Evolutionary conservation across 2,329 filamentous ascomycete species (phyloP).

Genomic region (Pseudogymnoascus sp.): DNA sequence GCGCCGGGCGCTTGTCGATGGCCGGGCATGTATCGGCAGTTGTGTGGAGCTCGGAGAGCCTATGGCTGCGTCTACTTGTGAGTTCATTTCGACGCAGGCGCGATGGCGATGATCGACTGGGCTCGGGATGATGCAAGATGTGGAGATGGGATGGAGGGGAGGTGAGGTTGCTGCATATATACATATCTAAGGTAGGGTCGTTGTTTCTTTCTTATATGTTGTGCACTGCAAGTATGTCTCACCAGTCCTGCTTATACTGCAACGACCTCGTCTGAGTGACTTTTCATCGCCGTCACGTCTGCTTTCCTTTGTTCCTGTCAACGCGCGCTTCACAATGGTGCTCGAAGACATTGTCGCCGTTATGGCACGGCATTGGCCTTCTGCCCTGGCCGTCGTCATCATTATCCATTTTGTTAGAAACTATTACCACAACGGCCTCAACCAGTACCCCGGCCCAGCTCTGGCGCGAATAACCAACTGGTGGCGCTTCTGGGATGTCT

Average conservation of each 20-base stretch:
- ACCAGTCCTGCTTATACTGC: background rate
- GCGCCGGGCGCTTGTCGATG: background rate
- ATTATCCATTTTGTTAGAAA: slow-evolving; percentile 41
- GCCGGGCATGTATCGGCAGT: background rate
- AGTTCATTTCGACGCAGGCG: background rate
- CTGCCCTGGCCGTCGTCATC: slow-evolving; percentile 29
- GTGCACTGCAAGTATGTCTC: background rate
- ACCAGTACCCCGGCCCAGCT: slow-evolving; percentile 65
- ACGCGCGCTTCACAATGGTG: slow-evolving; percentile 15
- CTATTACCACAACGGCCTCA: slow-evolving; percentile 50
- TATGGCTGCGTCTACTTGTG: background rate
- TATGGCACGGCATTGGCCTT: slow-evolving; percentile 36
- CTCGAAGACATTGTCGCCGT: slow-evolving; percentile 16
- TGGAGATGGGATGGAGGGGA: background rate
- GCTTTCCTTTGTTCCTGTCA: background rate
- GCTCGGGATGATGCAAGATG: background rate
- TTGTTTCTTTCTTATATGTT: background rate
- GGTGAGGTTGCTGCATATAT: background rate
- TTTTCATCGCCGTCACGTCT: background rate
- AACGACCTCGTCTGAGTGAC: background rate
- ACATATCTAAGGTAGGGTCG: background rate
- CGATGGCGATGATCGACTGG: background rate
- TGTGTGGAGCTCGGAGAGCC: background rate
- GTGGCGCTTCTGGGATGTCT: slow-evolving; percentile 69
- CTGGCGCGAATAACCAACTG: slow-evolving; percentile 62